Percentiles rank a stretch among this genome's conserved stretches.
Conservation (phyloP, 805 yeast genomes). For the Yarrowia keelungensis region DNA sequence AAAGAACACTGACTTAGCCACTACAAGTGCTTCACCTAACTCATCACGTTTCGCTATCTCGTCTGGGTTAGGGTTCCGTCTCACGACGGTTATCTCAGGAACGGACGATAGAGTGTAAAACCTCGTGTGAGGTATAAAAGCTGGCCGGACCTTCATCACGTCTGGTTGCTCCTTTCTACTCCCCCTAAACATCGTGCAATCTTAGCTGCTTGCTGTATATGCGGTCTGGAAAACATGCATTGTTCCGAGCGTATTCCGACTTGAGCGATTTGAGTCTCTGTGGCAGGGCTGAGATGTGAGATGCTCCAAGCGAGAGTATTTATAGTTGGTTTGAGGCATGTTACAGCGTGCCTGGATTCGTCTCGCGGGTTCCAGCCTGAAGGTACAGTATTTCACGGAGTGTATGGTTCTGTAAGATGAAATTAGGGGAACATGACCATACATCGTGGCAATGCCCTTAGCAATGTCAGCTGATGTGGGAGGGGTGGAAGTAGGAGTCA, state of each 20-base stretch:
- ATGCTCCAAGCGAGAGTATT: neutral
- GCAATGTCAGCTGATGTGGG: neutral
- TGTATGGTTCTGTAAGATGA: neutral
- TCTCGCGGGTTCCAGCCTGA: no score
- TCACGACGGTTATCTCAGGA: neutral
- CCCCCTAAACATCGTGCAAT: neutral
- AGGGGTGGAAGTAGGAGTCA: no score
- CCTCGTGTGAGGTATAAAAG: neutral
- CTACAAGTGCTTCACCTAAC: no score
- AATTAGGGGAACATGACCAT: neutral
- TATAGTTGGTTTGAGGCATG: neutral
- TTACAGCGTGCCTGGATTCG: neutral
- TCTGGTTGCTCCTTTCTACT: neutral
- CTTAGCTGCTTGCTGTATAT: constrained; percentile 4
- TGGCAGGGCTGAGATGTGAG: no score
- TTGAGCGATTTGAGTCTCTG: constrained; percentile 20
- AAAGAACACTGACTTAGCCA: no score
- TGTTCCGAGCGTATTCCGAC: constrained; percentile 16
- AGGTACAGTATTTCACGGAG: neutral
- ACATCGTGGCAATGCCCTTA: no score
- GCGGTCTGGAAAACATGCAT: constrained; percentile 1
- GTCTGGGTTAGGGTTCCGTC: neutral
- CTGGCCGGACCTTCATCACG: no score
- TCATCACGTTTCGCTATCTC: no score
- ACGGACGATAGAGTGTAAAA: neutral